phyloP scores from a whole-genome alignment of 2,329 filamentous ascomycete species.

The Xylaria sp. region DNA sequence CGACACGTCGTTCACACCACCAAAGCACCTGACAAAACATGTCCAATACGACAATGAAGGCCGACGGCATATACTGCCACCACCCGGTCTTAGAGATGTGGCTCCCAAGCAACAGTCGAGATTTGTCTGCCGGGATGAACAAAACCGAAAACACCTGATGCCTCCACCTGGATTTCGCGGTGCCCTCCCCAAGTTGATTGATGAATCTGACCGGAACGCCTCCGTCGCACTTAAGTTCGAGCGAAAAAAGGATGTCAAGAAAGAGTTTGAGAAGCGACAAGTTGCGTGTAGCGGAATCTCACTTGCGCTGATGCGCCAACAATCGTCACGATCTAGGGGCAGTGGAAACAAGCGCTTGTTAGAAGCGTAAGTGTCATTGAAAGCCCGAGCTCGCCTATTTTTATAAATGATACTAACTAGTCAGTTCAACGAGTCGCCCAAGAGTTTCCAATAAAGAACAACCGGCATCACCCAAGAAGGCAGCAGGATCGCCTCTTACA shows the following conservation, averaged over 20 bases:
- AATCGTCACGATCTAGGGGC: neutral
- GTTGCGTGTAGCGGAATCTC: slow-evolving; percentile 7
- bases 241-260: neutral
- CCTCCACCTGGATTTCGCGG: slow-evolving; percentile 2
- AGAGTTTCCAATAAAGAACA: neutral
- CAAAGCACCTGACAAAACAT: neutral
- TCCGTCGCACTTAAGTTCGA: neutral
- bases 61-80: neutral
- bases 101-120: neutral
- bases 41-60: slow-evolving; percentile 1
- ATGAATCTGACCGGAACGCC: neutral
- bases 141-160: slow-evolving; percentile 1
- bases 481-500: too few relatives aligned
- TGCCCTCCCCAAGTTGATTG: neutral
- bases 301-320: neutral
- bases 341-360: neutral
- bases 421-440: neutral
- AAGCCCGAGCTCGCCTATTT: neutral
- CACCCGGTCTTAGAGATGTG: neutral
- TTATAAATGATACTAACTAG: neutral
- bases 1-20: slow-evolving; percentile 23
- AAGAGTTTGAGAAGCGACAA: neutral
- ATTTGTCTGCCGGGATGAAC: neutral
- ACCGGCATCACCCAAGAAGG: neutral
- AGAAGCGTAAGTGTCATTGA: neutral